Base-by-base conservation (phyloP, 2,329 filamentous ascomycete species). In the Trichoderma harzianum region DNA sequence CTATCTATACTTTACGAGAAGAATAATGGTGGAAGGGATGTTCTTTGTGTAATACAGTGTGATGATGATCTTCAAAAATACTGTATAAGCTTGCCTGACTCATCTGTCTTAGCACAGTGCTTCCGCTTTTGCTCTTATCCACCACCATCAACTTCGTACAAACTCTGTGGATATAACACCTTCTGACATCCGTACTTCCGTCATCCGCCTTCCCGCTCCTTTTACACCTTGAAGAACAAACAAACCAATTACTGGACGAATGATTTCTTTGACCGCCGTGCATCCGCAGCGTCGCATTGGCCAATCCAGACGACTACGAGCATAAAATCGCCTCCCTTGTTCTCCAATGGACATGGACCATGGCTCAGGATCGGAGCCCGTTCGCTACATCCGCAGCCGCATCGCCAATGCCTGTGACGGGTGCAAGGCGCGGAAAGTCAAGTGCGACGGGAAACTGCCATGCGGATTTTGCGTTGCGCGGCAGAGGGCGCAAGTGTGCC, bases 361-460 rank as follows among this genome's bases (percentile, higher is more conserved):
- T 62, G 67, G 28, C 57, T 55, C 57, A 5, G 66, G 18, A 21
- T 39, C 34, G 14, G 34, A 57, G 30, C 63, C 68, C 18, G 61
- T 72, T 60, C 72, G 72, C 16, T 79, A 79, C 74, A 78, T 83
- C 73, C 82, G 81, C 70, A 81, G 78, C 70, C 86, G 86, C 72
- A 84, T 87, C 57, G 80, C 84, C 71, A 87, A 87, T 73, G 86
- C 86, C 57, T 88, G 86, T 77, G 86, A 88, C 73, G 82, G 82
- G 3, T 88, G 86, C 80, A 88, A 88, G 75, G 81, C 83, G 12
- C 83, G 85, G 69, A 88, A 88, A 81, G 84, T 88, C 53, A 87
- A 86, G 78, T 88, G 86, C 76, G 86, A 87, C 73, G 86, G 86
- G 1, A 81, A 82, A n/a, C 75, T 81, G n/a, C 86, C 86, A 0